These are phyloP conservation scores for Lichtheimia ramosa DNA, from an alignment of 371 early-diverging fungal genomes.

Conservation along the genomic window DNA sequence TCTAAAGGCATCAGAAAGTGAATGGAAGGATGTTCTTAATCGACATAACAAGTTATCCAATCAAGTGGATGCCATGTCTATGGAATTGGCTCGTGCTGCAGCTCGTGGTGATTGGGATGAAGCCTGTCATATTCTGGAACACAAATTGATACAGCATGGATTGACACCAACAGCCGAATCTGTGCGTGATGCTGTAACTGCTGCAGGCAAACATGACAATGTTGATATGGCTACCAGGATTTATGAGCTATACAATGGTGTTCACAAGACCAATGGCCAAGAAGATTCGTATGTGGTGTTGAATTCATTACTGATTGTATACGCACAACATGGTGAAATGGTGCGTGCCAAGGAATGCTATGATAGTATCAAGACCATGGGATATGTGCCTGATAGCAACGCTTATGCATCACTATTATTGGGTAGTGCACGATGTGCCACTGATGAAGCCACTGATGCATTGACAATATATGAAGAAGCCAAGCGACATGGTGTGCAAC, in stretches of 20 bases:
- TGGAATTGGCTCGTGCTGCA: constrained; percentile 11
- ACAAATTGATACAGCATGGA: constrained; percentile 17
- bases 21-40: constrained; percentile 12
- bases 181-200: constrained; percentile 44
- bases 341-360: constrained; percentile 55
- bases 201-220: constrained; percentile 46
- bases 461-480: constrained; percentile 62
- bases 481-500: constrained; percentile 58
- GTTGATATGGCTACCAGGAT: constrained; percentile 30
- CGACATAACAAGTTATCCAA: constrained; percentile 1
- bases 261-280: too few species aligned
- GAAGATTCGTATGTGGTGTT: constrained; percentile 24
- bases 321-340: constrained; percentile 59
- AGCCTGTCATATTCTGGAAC: constrained; percentile 24
- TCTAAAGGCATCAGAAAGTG: constrained; percentile 8
- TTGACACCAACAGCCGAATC: constrained; percentile 34
- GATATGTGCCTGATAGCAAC: constrained; percentile 46
- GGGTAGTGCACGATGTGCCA: constrained; percentile 50
- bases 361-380: constrained; percentile 49
- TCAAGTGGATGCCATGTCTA: constrained; percentile 2
- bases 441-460: constrained; percentile 55
- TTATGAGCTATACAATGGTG: constrained; percentile 24
- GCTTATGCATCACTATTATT: constrained; percentile 45
- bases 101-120: constrained; percentile 21
- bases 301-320: constrained; percentile 60